These are phyloP conservation scores for Penicillium canescens DNA, from an alignment of 495 filamentous ascomycete genomes.

Conservation along the genomic window DNA sequence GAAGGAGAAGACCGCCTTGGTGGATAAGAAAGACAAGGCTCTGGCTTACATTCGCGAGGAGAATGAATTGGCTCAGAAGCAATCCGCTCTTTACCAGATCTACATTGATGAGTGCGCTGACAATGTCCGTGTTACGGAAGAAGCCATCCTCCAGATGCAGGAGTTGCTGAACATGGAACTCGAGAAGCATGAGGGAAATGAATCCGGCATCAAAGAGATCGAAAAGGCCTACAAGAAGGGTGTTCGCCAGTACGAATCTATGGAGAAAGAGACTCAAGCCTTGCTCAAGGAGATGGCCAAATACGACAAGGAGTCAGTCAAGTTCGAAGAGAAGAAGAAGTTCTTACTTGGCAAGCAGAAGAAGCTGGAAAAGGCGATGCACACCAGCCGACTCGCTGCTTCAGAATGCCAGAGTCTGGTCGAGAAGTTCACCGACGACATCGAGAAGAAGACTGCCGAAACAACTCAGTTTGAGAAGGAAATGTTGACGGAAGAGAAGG, in stretches of 20 bases:
- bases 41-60: slow-evolving; percentile 85
- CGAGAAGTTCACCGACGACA: slow-evolving; percentile 73
- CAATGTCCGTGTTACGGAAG: slow-evolving; percentile 85
- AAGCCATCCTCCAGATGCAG: slow-evolving; percentile 88
- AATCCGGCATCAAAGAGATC: slow-evolving; percentile 85
- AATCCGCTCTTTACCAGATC: slow-evolving; percentile 86
- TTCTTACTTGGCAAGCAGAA: slow-evolving; percentile 86
- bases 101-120: slow-evolving; percentile 84
- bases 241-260: slow-evolving; percentile 73
- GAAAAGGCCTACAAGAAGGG: slow-evolving; percentile 83
- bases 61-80: slow-evolving; percentile 87
- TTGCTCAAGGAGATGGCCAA: slow-evolving; percentile 86
- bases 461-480: slow-evolving; percentile 70
- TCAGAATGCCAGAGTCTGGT: slow-evolving; percentile 76
- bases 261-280: slow-evolving; percentile 79
- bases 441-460: slow-evolving; percentile 70
- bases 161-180: slow-evolving; percentile 82
- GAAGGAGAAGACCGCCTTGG: slow-evolving; percentile 88
- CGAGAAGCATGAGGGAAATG: slow-evolving; percentile 87
- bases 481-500: slow-evolving; percentile 76
- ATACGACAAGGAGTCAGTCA: slow-evolving; percentile 93
- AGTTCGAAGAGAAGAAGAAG: slow-evolving; percentile 96
- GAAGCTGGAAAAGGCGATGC: slow-evolving; percentile 88
- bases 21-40: slow-evolving; percentile 96
- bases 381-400: slow-evolving; percentile 64